Conservation (phyloP, 768 basidiomycete species). For the Naganishia onofrii region DNA sequence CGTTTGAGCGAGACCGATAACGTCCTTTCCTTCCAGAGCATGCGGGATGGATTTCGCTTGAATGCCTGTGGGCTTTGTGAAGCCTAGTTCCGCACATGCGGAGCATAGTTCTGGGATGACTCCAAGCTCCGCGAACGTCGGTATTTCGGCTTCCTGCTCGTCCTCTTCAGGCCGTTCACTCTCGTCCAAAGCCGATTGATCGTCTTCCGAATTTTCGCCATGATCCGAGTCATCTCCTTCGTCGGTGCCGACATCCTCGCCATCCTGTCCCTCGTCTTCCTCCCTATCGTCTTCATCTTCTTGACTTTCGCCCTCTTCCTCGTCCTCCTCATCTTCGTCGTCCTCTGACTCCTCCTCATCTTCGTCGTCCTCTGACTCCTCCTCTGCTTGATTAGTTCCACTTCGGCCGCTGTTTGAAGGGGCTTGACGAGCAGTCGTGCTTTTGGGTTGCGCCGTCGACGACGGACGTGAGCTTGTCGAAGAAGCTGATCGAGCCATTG, state of each 20-base stretch:
- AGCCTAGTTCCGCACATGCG: conserved; percentile 75
- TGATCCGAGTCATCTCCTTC: not conserved
- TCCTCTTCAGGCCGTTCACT: not conserved
- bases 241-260: conserved; percentile 4
- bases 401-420: not conserved
- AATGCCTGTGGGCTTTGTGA: conserved; percentile 84
- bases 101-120: conserved; percentile 84
- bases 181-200: not conserved
- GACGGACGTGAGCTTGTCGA: not conserved
- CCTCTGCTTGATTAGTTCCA: not conserved
- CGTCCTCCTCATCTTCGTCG: conserved; percentile 9
- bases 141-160: not conserved
- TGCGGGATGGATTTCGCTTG: conserved; percentile 79
- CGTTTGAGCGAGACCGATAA: conserved; percentile 97
- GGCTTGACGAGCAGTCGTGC: not conserved
- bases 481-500: not conserved
- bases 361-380: not conserved
- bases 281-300: not conserved
- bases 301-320: not conserved
- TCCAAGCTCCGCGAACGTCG: conserved; percentile 77
- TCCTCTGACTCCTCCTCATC: conserved; percentile 23
- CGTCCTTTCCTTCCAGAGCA: conserved; percentile 86
- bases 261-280: not conserved
- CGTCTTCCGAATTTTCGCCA: not conserved
- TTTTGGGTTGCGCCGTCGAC: not conserved